Evolutionary conservation across 306 rosid genomes (phyloP), one percentile per base, ranked within the genome.

Genomic region (Sechiopsis laciniata): DNA sequence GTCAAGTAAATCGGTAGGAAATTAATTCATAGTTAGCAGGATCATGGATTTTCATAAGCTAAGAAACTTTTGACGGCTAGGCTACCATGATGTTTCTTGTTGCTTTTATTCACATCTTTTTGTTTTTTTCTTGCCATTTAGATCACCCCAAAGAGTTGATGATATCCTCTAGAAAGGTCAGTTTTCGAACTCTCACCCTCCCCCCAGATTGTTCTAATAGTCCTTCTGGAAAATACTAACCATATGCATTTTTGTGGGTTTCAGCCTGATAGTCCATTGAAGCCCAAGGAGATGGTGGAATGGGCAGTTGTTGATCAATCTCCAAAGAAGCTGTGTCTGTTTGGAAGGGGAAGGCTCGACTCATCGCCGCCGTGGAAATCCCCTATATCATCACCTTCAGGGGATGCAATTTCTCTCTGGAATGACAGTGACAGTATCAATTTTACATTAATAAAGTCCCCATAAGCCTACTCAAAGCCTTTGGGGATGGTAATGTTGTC

Each of bases 401-500:
- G 6, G 22, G 78, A 80, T 68, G 26, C 32, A 72, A 15, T 35
- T 37, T 16, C 82, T 26, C 20, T 56, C 78, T 84, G 89, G 88
- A 61, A 73, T 67, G 88, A 83, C 64, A 66, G 10, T 10, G 74
- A 75, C 40, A 16, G 7, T 63, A 74, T 80, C 76, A 75, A 82
- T 74, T 85, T 88, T 63, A 83, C 81, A 72, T 78, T 91, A 89
- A 75, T 81, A 32, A 83, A 85, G 37, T 65, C 88, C 55, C 96
- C 90, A 55, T 16, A 79, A 52, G 58, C 21, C 2, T 12, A 42
- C 48, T 8, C 48, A 42, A 42, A 42, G 48, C 48, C 48, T 42
- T 12, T 42, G 48, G 48, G 10, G 1, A 42, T 42, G 48, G 48
- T 42, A 42, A 42, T 42, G 8, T 42, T 6, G 8, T 42, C 48